These are phyloP conservation scores for Cercophora sp. DNA, from an alignment of 495 filamentous ascomycete genomes.

Conservation along the genomic window DNA sequence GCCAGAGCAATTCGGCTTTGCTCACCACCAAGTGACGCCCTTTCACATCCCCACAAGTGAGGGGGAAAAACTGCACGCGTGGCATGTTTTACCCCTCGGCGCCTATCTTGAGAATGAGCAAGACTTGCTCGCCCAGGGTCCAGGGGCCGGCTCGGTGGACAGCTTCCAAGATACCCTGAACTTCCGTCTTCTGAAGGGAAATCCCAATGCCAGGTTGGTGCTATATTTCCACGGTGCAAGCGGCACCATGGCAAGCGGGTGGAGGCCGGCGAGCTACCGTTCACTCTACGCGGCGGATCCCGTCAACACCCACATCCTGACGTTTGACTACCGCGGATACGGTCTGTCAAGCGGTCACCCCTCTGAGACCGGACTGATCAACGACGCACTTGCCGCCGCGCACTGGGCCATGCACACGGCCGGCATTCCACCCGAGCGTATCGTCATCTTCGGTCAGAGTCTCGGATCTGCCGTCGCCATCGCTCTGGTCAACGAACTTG, in stretches of 20 bases:
- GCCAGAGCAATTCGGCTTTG: conserved; percentile 75
- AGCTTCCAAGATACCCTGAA: conserved; percentile 17
- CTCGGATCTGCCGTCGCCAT: too few species aligned
- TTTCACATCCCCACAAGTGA: conserved; percentile 57
- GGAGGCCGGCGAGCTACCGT: conserved; percentile 60
- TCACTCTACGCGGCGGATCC: conserved; percentile 52
- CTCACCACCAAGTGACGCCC: conserved; percentile 68
- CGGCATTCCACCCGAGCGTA: too few species aligned
- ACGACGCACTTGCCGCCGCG: too few species aligned
- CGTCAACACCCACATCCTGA: conserved; percentile 25
- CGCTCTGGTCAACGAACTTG: background rate
- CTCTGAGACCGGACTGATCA: background rate
- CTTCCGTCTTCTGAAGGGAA: conserved; percentile 54
- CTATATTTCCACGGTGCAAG: conserved; percentile 56
- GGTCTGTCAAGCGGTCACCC: background rate
- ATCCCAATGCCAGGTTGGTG: conserved; percentile 55
- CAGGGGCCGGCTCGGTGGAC: background rate
- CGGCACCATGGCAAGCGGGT: conserved; percentile 60
- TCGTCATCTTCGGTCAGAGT: too few species aligned
- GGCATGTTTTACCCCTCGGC: conserved; percentile 64
- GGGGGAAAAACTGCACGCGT: conserved; percentile 57
- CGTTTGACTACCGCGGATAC: conserved; percentile 54
- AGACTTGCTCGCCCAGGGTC: background rate
- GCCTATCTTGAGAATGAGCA: background rate
- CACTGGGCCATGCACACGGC: background rate